These are phyloP conservation scores for Pseudophaeomoniella oleicola DNA, from an alignment of 2,329 filamentous ascomycete genomes.

Conservation along the genomic window DNA sequence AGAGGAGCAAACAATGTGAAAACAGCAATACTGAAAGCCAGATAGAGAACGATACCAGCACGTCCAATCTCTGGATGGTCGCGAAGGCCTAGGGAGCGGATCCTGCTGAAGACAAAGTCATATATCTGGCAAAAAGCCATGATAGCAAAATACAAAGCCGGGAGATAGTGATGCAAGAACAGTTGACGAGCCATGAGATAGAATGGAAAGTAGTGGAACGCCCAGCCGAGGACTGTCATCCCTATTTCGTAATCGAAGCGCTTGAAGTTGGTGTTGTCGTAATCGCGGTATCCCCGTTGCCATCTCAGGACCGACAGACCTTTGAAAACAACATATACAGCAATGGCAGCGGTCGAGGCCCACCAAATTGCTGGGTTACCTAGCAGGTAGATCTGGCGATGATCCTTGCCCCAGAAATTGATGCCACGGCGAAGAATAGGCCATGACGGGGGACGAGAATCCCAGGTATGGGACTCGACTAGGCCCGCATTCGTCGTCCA, in stretches of 20 bases:
- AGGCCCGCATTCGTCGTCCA: conserved; percentile 96
- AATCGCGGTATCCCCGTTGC: conserved; percentile 88
- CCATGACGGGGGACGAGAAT: conserved; percentile 88
- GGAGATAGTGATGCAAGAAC: conserved; percentile 97
- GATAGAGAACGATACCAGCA: conserved; percentile 56
- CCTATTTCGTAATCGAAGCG: conserved; percentile 97
- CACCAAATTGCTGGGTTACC: conserved; percentile 95
- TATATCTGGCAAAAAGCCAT: conserved; percentile 78
- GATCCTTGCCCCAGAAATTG: conserved; percentile 95
- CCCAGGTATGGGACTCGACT: conserved; percentile 94
- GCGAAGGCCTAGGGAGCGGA: conserved; percentile 52
- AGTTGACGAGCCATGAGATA: conserved; percentile 96
- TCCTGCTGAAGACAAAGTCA: conserved; percentile 67
- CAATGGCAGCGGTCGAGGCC: conserved; percentile 65
- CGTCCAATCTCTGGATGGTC: conserved; percentile 61
- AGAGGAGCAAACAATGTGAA: conserved; percentile 82
- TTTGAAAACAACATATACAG: conserved; percentile 70
- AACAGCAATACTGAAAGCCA: conserved; percentile 57
- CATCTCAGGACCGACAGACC: conserved; percentile 74
- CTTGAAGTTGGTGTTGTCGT: conserved; percentile 69
- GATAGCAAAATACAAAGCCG: conserved; percentile 87
- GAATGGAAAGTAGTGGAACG: conserved; percentile 97
- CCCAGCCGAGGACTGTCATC: conserved; percentile 81
- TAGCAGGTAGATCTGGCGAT: conserved; percentile 91
- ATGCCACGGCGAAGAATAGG: conserved; percentile 84